These are phyloP conservation scores for Ramularia collo-cygni DNA, from an alignment of 2,329 filamentous ascomycete species.

Conservation along the genomic window DNA sequence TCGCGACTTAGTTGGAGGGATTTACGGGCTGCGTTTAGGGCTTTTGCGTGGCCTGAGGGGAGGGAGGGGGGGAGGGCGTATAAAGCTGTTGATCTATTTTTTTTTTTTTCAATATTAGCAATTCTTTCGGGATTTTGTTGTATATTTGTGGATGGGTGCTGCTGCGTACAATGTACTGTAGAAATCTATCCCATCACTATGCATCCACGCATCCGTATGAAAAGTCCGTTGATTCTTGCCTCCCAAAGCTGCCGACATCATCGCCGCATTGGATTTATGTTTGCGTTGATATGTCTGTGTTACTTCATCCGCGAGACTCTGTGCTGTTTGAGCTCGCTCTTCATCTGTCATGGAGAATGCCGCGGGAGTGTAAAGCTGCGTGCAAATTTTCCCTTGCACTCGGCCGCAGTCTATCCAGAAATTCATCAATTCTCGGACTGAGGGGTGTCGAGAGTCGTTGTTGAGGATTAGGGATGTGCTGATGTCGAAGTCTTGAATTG, in stretches of 20 bases:
- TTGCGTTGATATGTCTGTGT: neutral
- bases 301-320: neutral
- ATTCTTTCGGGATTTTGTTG: too few species aligned
- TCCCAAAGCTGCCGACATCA: neutral
- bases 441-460: too few species aligned
- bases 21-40: neutral
- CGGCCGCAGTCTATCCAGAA: neutral
- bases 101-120: too few species aligned
- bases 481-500: constrained; percentile 1
- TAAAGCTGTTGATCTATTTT: neutral
- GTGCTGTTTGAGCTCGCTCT: neutral
- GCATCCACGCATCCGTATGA: neutral
- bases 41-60: neutral
- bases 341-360: neutral
- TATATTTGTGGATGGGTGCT: too few species aligned
- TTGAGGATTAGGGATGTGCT: neutral
- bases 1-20: neutral
- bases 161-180: constrained; percentile 3
- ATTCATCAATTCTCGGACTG: neutral
- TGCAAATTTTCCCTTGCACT: constrained; percentile 3
- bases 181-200: neutral
- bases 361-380: neutral
- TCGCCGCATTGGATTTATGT: neutral
- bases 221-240: neutral
- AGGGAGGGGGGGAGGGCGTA: neutral